Evolutionary conservation across 495 filamentous ascomycete species (phyloP), one percentile per base, ranked within the genome.

Genomic region (Rhypophila decipiens): DNA sequence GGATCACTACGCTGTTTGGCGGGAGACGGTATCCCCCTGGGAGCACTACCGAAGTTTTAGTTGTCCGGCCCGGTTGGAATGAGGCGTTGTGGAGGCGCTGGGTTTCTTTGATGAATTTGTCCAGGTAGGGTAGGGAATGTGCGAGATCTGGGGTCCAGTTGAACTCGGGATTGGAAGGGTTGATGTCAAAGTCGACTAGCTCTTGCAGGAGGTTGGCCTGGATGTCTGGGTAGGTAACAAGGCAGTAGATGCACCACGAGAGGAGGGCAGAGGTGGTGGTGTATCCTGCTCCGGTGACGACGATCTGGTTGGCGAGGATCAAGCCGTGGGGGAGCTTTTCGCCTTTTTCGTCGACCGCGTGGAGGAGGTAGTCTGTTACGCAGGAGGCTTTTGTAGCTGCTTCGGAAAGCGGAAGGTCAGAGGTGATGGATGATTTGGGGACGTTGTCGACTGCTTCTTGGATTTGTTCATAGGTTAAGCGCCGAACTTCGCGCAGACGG

Each of bases 101-200:
- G 0, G 67, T 73, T 55, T 81, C 78, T 58, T 82, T 79, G 66
- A 82, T 64, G 53, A 69, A 78, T 18, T 71, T 72, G 47, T 78
- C 77, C n/a, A 77, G 64, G 50, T 72, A 78, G 1, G 50, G 44
- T 12, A 80, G 58, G 11, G 46, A 45, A 17, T 71, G 64, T 0
- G 68, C 63, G 1, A 67, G 20, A 12, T 78, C 75, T 2, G 69
- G 54, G 0, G 69, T 66, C 50, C 61, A 59, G 12, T 66, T 43
- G 0, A 64, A 74, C 10, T 74, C 46, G 13, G 3, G 17, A n/a
- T n/a, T 38, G 36, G 2, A 1, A 19, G 36, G 15, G 2, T 5
- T 10, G 20, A 40, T 4, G 20, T 40, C 31, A 34, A 23, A 1
- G 43, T 46, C 43, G 31, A 46, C 11, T 10, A 46, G 43, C 11